Conservation (phyloP, 768 basidiomycete genomes). For the Lactifluus pinguis region DNA sequence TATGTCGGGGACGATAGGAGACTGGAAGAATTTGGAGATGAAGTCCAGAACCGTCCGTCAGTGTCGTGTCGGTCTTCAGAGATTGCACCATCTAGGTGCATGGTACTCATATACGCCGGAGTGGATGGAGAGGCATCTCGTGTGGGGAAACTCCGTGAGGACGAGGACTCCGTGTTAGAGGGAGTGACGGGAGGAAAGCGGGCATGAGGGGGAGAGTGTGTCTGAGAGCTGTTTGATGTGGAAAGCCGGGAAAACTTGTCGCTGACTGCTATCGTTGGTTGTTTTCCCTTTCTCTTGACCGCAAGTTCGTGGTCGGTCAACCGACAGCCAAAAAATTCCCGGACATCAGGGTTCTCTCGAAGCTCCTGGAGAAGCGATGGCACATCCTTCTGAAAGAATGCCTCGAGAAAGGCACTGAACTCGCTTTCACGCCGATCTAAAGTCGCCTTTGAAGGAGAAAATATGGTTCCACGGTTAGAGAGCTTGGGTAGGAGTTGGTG, state of each 20-base stretch:
- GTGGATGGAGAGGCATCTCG: not conserved
- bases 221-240: too few species aligned
- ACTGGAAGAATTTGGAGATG: too few species aligned
- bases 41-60: not conserved
- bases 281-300: conserved; percentile 29
- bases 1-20: not conserved
- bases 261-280: conserved; percentile 3
- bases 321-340: conserved; percentile 78
- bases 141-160: not conserved
- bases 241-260: conserved; percentile 37
- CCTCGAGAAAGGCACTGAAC: conserved; percentile 47
- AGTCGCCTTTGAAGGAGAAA: conserved; percentile 59
- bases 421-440: conserved; percentile 55
- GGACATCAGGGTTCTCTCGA: conserved; percentile 44
- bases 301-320: conserved; percentile 59
- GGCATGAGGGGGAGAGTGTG: not conserved
- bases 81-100: not conserved
- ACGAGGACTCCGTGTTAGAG: not conserved
- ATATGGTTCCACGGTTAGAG: conserved; percentile 62
- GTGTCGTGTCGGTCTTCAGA: not conserved
- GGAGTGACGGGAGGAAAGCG: conserved; percentile 1
- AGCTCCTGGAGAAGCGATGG: conserved; percentile 63
- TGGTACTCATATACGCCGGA: not conserved
- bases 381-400: conserved; percentile 49
- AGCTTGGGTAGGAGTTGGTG: conserved; percentile 59